These are phyloP conservation scores for Laguncularia racemosa DNA, from an alignment of 345 rosid genomes.

Conservation along the genomic window DNA sequence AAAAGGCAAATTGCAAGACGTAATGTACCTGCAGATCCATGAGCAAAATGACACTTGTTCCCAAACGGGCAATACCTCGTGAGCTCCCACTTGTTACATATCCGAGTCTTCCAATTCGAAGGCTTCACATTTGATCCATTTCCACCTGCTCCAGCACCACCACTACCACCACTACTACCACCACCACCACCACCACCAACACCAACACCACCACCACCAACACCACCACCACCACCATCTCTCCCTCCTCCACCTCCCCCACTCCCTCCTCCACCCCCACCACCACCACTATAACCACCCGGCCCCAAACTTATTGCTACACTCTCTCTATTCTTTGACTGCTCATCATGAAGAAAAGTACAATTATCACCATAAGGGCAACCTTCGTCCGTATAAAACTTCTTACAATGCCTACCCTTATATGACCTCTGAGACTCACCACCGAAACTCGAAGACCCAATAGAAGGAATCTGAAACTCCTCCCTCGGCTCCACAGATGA, in stretches of 20 bases:
- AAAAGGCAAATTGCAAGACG: background rate
- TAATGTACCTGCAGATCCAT: constrained; percentile 57
- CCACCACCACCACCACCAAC: constrained; percentile 23
- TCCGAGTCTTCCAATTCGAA: constrained; percentile 95
- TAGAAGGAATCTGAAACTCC: constrained; percentile 80
- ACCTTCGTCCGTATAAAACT: constrained; percentile 92
- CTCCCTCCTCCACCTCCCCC: background rate
- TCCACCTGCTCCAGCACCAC: constrained; percentile 17
- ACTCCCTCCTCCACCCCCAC: constrained; percentile 13
- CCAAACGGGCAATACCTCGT: constrained; percentile 97
- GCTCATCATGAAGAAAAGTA: constrained; percentile 86
- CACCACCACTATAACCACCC: constrained; percentile 65
- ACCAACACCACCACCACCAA: constrained; percentile 23
- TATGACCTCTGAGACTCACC: constrained; percentile 56
- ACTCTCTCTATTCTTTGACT: constrained; percentile 88
- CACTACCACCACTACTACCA: constrained; percentile 25
- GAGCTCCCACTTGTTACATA: constrained; percentile 95
- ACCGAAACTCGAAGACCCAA: constrained; percentile 34
- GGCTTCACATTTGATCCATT: constrained; percentile 53
- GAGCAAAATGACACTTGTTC: constrained; percentile 94
- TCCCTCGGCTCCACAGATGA: constrained; percentile 22
- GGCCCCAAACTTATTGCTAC: constrained; percentile 95
- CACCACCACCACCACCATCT: constrained; percentile 8
- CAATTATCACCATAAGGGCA: constrained; percentile 94
- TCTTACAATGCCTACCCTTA: constrained; percentile 95